A percentile compares a stretch with the other conserved stretches of the same genome.
phyloP scores from a whole-genome alignment of 163 green algal species.

The Chlorella variabilis region DNA sequence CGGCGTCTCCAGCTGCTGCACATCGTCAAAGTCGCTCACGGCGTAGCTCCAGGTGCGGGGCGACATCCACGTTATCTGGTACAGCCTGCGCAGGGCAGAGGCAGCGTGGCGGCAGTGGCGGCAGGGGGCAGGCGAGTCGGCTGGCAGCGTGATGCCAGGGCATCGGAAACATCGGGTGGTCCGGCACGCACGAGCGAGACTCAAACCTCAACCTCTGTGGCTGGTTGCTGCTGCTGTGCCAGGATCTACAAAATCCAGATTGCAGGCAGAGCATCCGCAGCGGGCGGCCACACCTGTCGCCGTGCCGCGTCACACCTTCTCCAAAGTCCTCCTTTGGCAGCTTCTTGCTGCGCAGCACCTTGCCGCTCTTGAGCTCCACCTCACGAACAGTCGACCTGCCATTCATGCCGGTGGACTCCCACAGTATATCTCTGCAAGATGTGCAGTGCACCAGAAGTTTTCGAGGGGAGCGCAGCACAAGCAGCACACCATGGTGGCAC shows the following conservation, averaged over 20 bases:
- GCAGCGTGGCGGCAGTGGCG: too few relatives aligned
- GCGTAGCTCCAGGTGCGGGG: conserved; percentile 69
- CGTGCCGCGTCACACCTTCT: conserved; percentile 74
- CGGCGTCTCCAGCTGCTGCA: conserved; percentile 30
- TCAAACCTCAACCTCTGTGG: too few relatives aligned
- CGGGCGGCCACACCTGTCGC: conserved; percentile 59
- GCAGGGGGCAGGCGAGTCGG: too few relatives aligned
- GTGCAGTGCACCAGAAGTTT: too few relatives aligned
- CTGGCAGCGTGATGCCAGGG: too few relatives aligned
- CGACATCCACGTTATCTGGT: conserved; percentile 79
- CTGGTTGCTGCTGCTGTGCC: too few relatives aligned
- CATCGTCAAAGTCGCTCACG: conserved; percentile 57
- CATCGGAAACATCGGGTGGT: too few relatives aligned
- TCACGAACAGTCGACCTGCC: conserved; percentile 67
- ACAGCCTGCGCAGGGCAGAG: conserved; percentile 52
- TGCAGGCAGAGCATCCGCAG: too few relatives aligned
- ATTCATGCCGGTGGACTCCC: conserved; percentile 78
- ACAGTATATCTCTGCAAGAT: conserved; percentile 68
- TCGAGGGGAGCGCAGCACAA: background rate
- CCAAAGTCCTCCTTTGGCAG: conserved; percentile 76
- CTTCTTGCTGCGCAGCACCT: conserved; percentile 46
- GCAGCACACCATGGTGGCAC: background rate
- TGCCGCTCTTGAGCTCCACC: conserved; percentile 67
- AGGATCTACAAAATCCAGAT: background rate
- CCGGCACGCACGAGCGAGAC: too few relatives aligned